phyloP scores from a whole-genome alignment of 106 monocot genomes.

The Amphibolis antarctica region DNA sequence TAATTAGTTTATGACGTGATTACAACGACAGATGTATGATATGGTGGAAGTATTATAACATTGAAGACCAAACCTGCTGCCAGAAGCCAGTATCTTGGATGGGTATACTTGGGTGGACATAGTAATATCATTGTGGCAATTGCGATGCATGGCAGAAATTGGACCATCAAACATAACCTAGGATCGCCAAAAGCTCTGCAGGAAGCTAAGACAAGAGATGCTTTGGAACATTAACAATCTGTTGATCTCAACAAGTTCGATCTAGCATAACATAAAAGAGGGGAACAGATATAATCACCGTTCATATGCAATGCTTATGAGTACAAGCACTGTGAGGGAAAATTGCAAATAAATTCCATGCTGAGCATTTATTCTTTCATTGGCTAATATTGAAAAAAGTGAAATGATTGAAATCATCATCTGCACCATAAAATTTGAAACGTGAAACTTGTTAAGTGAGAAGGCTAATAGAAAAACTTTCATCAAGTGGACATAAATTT shows the following conservation, averaged over 20 bases:
- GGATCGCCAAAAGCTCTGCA: constrained; percentile 74
- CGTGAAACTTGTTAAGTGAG: background rate
- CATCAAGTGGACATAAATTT: background rate
- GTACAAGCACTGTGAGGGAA: constrained; percentile 49
- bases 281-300: constrained; percentile 27
- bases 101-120: constrained; percentile 70
- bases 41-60: background rate
- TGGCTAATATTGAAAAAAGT: constrained; percentile 58
- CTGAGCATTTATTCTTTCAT: constrained; percentile 74
- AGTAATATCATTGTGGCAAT: constrained; percentile 57
- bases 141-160: constrained; percentile 44
- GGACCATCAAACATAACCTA: constrained; percentile 53
- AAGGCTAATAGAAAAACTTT: background rate
- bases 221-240: background rate
- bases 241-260: background rate
- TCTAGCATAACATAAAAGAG: background rate
- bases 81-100: constrained; percentile 75
- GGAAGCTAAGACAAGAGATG: constrained; percentile 23
- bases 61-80: constrained; percentile 47
- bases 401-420: constrained; percentile 63
- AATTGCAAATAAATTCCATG: constrained; percentile 57
- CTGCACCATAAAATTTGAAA: constrained; percentile 36
- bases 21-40: background rate
- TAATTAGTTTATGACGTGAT: background rate
- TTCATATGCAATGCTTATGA: constrained; percentile 59